phyloP scores from a whole-genome alignment of 192 early-diverging fungal species.

The Coemansia sp. region DNA sequence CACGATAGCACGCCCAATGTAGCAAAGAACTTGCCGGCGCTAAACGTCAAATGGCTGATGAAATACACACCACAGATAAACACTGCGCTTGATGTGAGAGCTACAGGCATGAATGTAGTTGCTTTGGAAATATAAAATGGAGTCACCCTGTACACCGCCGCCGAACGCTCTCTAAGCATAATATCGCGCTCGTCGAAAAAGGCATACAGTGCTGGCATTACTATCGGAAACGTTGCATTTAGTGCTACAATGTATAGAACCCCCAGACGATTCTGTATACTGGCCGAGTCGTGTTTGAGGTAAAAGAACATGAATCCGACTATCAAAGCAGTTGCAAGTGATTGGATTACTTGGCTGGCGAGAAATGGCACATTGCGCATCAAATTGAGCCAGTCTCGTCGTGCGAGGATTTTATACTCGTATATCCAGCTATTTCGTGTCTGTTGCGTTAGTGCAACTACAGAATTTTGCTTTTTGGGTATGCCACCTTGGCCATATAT shows the following conservation, averaged over 20 bases:
- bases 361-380: constrained; percentile 48
- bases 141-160: constrained; percentile 64
- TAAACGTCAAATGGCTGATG: constrained; percentile 45
- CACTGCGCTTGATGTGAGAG: constrained; percentile 35
- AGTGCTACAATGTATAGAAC: constrained; percentile 53
- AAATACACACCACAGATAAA: constrained; percentile 49
- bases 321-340: constrained; percentile 45
- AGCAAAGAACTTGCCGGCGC: constrained; percentile 43
- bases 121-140: constrained; percentile 67
- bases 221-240: constrained; percentile 61
- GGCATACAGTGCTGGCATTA: constrained; percentile 58
- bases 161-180: constrained; percentile 65
- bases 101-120: constrained; percentile 54
- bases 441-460: neutral
- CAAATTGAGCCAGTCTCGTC: constrained; percentile 54
- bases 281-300: constrained; percentile 48
- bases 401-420: constrained; percentile 54
- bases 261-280: constrained; percentile 57
- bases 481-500: neutral
- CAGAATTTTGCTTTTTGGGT: neutral
- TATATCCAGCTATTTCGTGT: constrained; percentile 45
- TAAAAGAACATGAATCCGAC: constrained; percentile 65
- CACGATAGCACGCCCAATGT: constrained; percentile 41
- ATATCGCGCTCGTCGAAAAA: constrained; percentile 58
- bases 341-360: constrained; percentile 39